phyloP scores from a whole-genome alignment of 1,139 yeast genomes.

The Wickerhamiella pararugosa region DNA sequence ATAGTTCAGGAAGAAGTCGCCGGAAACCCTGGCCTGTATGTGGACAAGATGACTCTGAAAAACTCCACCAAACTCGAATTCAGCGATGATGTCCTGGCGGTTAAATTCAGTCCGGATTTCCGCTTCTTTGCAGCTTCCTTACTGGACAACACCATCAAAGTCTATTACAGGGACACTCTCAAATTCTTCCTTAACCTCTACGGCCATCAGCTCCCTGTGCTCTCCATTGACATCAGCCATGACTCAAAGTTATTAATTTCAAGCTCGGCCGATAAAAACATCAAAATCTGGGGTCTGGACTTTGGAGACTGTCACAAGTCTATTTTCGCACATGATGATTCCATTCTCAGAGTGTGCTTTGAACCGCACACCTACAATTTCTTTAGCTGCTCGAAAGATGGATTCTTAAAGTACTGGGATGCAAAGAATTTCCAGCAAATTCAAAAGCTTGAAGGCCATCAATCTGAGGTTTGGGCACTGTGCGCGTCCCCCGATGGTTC shows the following conservation, averaged over 20 bases:
- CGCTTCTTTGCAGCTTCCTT: slow-evolving; percentile 69
- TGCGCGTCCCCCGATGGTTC: slow-evolving; percentile 61
- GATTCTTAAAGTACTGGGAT: slow-evolving; percentile 87
- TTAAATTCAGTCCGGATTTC: slow-evolving; percentile 70
- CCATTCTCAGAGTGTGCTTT: slow-evolving; percentile 77
- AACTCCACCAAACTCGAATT: slow-evolving; percentile 75
- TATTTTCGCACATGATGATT: slow-evolving; percentile 90
- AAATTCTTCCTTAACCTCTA: slow-evolving; percentile 79
- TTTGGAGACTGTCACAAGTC: slow-evolving; percentile 98
- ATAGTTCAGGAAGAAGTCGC: slow-evolving; percentile 53
- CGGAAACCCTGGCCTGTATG: slow-evolving; percentile 40
- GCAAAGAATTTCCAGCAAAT: slow-evolving; percentile 93
- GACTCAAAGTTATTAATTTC: slow-evolving; percentile 82
- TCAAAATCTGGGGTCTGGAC: slow-evolving; percentile 95
- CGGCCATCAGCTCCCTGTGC: slow-evolving; percentile 90
- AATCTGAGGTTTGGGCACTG: slow-evolving; percentile 85
- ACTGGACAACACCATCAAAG: slow-evolving; percentile 85
- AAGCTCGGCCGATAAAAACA: slow-evolving; percentile 92
- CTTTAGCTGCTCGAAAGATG: slow-evolving; percentile 84
- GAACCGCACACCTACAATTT: slow-evolving; percentile 77
- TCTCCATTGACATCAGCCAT: slow-evolving; percentile 58
- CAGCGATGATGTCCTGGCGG: slow-evolving; percentile 69
- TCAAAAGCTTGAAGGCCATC: slow-evolving; percentile 74
- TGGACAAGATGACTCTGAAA: slow-evolving; percentile 42
- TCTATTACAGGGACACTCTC: slow-evolving; percentile 70